phyloP scores from a whole-genome alignment of 345 rosid genomes.

The Boechera stricta region DNA sequence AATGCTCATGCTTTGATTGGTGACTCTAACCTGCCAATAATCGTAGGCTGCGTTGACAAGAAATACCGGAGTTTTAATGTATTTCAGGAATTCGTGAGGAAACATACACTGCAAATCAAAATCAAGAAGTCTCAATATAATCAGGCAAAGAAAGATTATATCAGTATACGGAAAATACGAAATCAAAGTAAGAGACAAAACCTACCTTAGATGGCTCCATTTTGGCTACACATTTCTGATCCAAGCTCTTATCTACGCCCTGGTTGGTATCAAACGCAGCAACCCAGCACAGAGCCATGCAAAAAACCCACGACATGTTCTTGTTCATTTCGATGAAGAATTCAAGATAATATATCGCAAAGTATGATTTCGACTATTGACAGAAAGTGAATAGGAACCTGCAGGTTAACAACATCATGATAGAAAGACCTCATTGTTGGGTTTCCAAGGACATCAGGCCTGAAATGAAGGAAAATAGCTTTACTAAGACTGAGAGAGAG shows the following conservation, averaged over 20 bases:
- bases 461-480: constrained; percentile 50
- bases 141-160: constrained; percentile 8
- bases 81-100: constrained; percentile 66
- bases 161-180: background rate
- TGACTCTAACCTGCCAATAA: constrained; percentile 82
- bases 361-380: background rate
- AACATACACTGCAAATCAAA: constrained; percentile 65
- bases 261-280: constrained; percentile 43
- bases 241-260: constrained; percentile 68
- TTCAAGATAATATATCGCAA: background rate
- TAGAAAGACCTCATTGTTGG: constrained; percentile 73
- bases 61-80: constrained; percentile 70
- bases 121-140: constrained; percentile 11
- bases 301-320: constrained; percentile 9
- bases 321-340: constrained; percentile 1
- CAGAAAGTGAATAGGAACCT: constrained; percentile 53
- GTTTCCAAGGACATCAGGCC: constrained; percentile 72
- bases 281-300: constrained; percentile 3
- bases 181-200: constrained; percentile 25
- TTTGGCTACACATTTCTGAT: constrained; percentile 52
- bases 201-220: constrained; percentile 56
- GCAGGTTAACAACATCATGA: constrained; percentile 64
- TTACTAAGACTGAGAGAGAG: constrained; percentile 13
- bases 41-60: constrained; percentile 87
- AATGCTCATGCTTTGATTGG: background rate